Base-by-base conservation (phyloP, 2,329 filamentous ascomycete species). In the Ceratocystis harringtonii region DNA sequence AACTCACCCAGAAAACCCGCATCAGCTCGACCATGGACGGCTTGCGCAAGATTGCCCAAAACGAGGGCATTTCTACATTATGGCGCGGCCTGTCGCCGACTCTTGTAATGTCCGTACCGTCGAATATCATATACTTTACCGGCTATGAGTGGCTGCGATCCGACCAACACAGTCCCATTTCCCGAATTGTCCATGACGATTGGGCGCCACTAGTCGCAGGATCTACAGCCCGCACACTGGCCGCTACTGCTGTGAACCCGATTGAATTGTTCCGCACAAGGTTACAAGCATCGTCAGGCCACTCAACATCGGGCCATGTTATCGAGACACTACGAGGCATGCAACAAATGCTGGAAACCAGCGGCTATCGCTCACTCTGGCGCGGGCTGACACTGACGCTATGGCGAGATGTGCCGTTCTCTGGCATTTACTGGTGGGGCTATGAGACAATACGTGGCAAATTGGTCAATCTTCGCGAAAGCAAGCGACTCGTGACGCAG, bases 51-150 rank as follows among this genome's bases (percentile, higher is more conserved):
- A 99, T 99, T 71, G 91, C 94, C 17, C 85, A 90, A 61, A 91
- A 97, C 73, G 94, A 99, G 77, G 94, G 94, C 0, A 72, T 91
- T 12, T 82, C 83, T 30, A 94, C 92, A 1, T 77, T 99, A 44
- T 99, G 94, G 92, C 84, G 94, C 68, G 94, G 94, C 0, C 78
- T 99, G 4, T 95, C 89, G n/a, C 92, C 94, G 0, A 99, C 94
- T 0, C 78, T 99, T 25, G 82, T 91, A 69, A 99, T 99, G 94
- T 86, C 91, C 0, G 83, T 99, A 5, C 94, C 94, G 0, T 90
- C 86, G 30, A 99, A 99, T 73, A 94, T 99, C 70, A 97, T 99
- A 69, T 99, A 99, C 76, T 96, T 97, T 72, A 95, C 94, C 12
- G 94, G 94, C 48, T 99, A 99, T 75, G 94, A 99, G 72, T 96